These are phyloP conservation scores for Amaranthus hypochondriacus DNA, from an alignment of 148 eudicot genomes.

Conservation along the genomic window DNA sequence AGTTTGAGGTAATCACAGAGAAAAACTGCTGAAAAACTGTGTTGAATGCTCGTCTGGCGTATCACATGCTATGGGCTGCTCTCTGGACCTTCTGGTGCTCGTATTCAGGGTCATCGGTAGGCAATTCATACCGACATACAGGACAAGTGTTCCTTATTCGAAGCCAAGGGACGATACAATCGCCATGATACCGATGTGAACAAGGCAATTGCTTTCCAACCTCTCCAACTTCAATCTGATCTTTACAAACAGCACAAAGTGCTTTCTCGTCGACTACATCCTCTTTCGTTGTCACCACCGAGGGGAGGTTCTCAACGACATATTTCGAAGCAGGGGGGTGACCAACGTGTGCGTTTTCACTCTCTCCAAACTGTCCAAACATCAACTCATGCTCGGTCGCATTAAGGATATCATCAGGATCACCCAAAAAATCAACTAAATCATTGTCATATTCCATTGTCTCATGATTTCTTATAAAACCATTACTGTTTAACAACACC, in stretches of 20 bases:
- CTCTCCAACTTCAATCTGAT: constrained; percentile 47
- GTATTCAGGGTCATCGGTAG: constrained; percentile 66
- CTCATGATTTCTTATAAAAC: constrained; percentile 25
- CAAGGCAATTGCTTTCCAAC: constrained; percentile 56
- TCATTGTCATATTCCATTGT: constrained; percentile 20
- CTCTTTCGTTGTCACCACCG: constrained; percentile 33
- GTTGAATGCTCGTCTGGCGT: constrained; percentile 1
- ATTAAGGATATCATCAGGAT: constrained; percentile 33
- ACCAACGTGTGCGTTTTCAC: constrained; percentile 30
- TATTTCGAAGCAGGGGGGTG: constrained; percentile 55
- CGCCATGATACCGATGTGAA: constrained; percentile 58
- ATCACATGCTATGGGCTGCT: constrained; percentile 29
- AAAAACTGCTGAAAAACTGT: constrained; percentile 5
- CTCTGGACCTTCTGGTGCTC: constrained; percentile 47
- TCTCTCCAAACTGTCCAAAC: constrained; percentile 53
- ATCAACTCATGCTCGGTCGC: constrained; percentile 47
- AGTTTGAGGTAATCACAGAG: not conserved
- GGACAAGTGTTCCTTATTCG: constrained; percentile 72
- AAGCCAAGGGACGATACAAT: constrained; percentile 72
- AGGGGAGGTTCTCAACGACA: constrained; percentile 35
- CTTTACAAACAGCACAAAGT: constrained; percentile 70
- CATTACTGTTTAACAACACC: constrained; percentile 31
- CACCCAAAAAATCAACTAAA: constrained; percentile 20
- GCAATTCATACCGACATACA: constrained; percentile 64
- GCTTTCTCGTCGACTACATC: constrained; percentile 37